Evolutionary conservation across 116 monocot species (phyloP), one percentile per base, ranked within the genome.

Genomic region (Trichopus zeylanicus): DNA sequence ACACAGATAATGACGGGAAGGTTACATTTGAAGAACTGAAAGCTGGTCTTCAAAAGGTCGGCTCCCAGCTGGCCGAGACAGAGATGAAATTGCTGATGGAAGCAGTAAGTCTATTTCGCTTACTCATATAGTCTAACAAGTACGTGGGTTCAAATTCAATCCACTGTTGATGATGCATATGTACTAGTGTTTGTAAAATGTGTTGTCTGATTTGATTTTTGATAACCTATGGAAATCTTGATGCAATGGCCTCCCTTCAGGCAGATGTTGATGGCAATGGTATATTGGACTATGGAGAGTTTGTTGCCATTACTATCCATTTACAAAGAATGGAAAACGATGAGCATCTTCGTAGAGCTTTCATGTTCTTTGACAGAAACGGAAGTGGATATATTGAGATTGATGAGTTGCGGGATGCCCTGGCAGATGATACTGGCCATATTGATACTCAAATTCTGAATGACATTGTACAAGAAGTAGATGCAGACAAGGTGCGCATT

Each of bases 241-340:
- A 37, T 27, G 37, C 18, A 23, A 56, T 46, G 26, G 18, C 23
- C 20, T 42, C 28, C 33, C 26, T 65, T 16, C 60, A 91, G 86
- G 91, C 91, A 64, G 91, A 86, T 63, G 80, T 86, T 22, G 67
- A 91, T 68, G 80, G 86, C 39, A 80, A 91, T 73, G 91, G 91
- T 33, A 27, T 55, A 10, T 39, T 86, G 63, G 80, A 86, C 55
- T 91, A 91, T 15, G 83, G 80, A 55, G 91, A 91, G 48, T 91
- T 91, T 53, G 83, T 91, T 34, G 80, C 83, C 8, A 69, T 91
- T 5, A 67, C 64, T 13, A 72, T 91, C 51, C 86, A 86, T 63
- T 63, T 86, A 29, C 79, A 77, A 52, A 80, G 67, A 31, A 62
- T 86, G 20, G 80, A 83, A 53, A 91, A 72, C 31, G 78, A 86